These are phyloP conservation scores for Hypericum androsaemum DNA, from an alignment of 345 rosid genomes.

Conservation along the genomic window DNA sequence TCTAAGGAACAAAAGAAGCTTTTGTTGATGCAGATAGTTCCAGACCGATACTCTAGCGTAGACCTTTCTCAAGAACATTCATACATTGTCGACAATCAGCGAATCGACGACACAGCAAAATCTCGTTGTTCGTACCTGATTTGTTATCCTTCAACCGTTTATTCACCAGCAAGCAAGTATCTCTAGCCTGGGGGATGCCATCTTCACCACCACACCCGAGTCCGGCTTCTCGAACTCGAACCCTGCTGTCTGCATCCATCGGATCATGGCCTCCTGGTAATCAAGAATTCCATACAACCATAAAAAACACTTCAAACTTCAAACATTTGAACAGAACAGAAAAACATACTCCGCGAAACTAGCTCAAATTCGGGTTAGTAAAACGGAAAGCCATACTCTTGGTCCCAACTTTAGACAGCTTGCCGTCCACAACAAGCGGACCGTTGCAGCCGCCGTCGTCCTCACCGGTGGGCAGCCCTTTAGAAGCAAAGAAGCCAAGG, in stretches of 20 bases:
- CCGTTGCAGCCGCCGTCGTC: conserved; percentile 22
- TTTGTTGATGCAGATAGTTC: too few relatives aligned
- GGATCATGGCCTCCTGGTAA: conserved; percentile 26
- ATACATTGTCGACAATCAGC: too few relatives aligned
- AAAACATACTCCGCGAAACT: too few relatives aligned
- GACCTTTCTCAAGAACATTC: too few relatives aligned
- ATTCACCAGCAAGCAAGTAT: conserved; percentile 16
- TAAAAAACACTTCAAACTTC: too few relatives aligned
- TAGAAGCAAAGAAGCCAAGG: conserved; percentile 63
- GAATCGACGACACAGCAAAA: too few relatives aligned
- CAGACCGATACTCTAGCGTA: too few relatives aligned
- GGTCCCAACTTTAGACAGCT: conserved; percentile 40
- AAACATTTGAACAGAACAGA: too few relatives aligned
- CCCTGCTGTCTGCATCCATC: conserved; percentile 9
- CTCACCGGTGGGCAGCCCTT: conserved; percentile 62
- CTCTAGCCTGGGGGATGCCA: conserved; percentile 7
- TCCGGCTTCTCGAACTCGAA: conserved; percentile 9
- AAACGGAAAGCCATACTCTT: conserved; percentile 28
- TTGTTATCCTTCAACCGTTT: conserved; percentile 33
- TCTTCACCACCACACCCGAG: conserved; percentile 6
- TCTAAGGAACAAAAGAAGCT: too few relatives aligned
- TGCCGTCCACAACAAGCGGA: conserved; percentile 65
- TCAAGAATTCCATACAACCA: too few relatives aligned
- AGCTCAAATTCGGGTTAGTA: too few relatives aligned
- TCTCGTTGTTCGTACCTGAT: conserved; percentile 23